A percentile compares a stretch with the other conserved stretches of the same genome.
Evolutionary conservation across 306 rosid genomes (phyloP).

Genomic region (Quercus alba): DNA sequence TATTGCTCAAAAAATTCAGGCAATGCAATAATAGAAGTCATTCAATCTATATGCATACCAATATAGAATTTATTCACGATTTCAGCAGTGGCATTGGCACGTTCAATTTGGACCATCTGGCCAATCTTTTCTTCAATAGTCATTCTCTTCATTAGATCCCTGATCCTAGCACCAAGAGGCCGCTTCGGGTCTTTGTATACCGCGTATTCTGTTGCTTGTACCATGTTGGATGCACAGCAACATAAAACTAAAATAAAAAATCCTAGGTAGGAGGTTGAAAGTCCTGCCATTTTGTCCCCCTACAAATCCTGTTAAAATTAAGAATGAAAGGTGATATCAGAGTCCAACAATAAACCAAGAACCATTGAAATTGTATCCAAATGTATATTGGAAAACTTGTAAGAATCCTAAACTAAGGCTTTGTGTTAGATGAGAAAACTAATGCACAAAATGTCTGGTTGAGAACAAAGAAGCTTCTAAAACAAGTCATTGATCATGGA

Average conservation of each 20-base stretch:
- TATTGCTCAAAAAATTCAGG: neutral
- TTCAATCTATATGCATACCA: neutral
- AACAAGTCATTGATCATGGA: neutral
- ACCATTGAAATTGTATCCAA: neutral
- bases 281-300: neutral
- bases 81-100: neutral
- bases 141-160: conserved; percentile 2
- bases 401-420: neutral
- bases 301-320: neutral
- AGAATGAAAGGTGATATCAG: neutral
- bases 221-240: neutral
- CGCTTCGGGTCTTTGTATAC: conserved; percentile 1
- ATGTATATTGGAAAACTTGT: neutral
- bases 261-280: neutral
- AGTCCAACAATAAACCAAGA: neutral
- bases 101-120: conserved; percentile 23
- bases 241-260: neutral
- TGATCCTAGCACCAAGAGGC: neutral
- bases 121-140: conserved; percentile 23
- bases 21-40: neutral
- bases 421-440: neutral
- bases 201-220: neutral
- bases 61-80: neutral
- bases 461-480: neutral
- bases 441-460: neutral